Conservation (phyloP, 2,329 filamentous ascomycete genomes). For the Escovopsis sp. region DNA sequence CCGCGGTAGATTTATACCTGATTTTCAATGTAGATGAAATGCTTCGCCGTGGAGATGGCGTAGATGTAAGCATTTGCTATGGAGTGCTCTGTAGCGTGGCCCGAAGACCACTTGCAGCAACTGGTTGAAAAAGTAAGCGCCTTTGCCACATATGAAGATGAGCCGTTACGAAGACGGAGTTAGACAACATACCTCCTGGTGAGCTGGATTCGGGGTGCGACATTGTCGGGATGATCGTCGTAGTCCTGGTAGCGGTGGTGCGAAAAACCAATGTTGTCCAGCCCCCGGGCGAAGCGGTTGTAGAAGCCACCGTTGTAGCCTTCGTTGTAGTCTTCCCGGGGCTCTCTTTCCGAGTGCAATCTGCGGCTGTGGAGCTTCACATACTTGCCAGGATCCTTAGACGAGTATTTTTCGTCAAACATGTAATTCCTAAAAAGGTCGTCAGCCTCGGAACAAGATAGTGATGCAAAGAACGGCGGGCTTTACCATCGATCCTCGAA, state of each 20-base stretch:
- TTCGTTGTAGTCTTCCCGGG: conserved; percentile 6
- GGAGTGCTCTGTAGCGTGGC: conserved; percentile 49
- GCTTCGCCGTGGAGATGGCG: conserved; percentile 49
- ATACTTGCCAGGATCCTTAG: conserved; percentile 36
- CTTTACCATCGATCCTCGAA: conserved; percentile 66
- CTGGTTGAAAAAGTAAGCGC: conserved; percentile 15
- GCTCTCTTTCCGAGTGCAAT: too few relatives aligned
- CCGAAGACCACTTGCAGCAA: conserved; percentile 35
- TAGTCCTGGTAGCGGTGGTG: conserved; percentile 6
- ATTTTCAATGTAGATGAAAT: conserved; percentile 72
- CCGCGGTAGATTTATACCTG: conserved; percentile 24
- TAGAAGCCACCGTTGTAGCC: not conserved
- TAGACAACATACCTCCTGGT: conserved; percentile 30
- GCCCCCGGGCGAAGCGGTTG: not conserved
- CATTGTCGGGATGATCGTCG: conserved; percentile 9
- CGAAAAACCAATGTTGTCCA: conserved; percentile 2
- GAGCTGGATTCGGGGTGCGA: conserved; percentile 30
- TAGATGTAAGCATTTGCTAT: conserved; percentile 75
- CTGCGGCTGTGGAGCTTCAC: conserved; percentile 19
- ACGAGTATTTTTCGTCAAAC: conserved; percentile 61
- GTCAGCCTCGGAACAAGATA: not conserved
- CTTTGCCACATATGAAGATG: not conserved
- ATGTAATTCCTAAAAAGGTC: conserved; percentile 54
- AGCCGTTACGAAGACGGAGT: too few relatives aligned
- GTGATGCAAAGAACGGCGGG: not conserved